Evolutionary conservation across 1,284 basidiomycete species (phyloP), one percentile per base, ranked within the genome.

Genomic region (Chalciporus sp.): DNA sequence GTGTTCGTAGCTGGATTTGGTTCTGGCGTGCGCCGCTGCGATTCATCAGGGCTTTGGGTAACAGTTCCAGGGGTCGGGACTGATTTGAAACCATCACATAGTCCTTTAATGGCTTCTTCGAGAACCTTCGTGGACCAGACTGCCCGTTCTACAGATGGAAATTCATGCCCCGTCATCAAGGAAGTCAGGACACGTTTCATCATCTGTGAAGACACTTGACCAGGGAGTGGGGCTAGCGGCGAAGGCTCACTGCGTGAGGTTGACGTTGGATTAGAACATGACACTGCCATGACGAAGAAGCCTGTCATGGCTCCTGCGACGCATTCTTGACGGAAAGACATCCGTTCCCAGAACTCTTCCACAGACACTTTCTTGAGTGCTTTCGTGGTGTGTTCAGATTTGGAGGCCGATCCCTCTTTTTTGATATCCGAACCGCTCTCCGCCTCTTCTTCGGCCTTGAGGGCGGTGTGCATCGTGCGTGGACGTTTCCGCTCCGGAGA

Each of bases 291-390:
- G 16, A 84, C 81, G 69, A 97, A 96, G 75, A 98, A 98, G 0
- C 90, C 94, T 1, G 93, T 95, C 12, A 95, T 80, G 4, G 91
- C 90, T 3, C 94, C 80, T 58, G 86, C 77, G 42, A 89, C 82
- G 67, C 95, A 97, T 70, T 98, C 95, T 67, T 97, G 95, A 31
- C 95, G 81, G 73, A 92, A 95, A 26, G 89, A 93, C 89, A 98
- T 94, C 14, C 93, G 80, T 71, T 95, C 93, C 92, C 94, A 96
- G 72, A 95, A 98, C 67, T 96, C 94, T 47, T 87, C 88, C 28
- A 82, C 66, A 0, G 75, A 69, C 57, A 88, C 85, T 58, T 76
- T 79, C 19, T 67, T 71, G 44, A 89, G 72, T 63, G 86, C 82
- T 42, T 81, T 84, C 52, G 56, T 64, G 42, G 66, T 65, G 42